Percentiles rank a stretch among this genome's conserved stretches.
Evolutionary conservation across 2,329 filamentous ascomycete species (phyloP).

Genomic region (Aspergillus texensis): DNA sequence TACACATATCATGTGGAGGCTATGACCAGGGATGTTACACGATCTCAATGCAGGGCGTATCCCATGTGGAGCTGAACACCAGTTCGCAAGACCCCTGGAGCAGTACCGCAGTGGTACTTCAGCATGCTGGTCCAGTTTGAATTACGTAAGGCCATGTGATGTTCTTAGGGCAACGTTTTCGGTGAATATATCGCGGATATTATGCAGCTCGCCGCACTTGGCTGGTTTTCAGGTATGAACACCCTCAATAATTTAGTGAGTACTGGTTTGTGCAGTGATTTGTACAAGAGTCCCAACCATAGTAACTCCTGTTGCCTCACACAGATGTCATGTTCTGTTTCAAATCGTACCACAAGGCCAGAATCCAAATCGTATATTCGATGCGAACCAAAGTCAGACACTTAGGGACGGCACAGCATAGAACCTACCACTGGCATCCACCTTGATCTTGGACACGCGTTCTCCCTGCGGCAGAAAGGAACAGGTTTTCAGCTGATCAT

Average conservation of each 20-base stretch:
- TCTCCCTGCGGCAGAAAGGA: background rate
- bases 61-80: background rate
- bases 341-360: no score
- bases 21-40: background rate
- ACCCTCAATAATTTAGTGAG: no score
- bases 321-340: no score
- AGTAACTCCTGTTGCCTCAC: no score
- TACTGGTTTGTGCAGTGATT: no score
- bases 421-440: background rate
- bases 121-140: no score
- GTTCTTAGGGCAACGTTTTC: background rate
- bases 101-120: background rate
- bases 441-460: background rate
- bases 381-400: no score
- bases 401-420: no score
- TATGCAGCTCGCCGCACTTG: no score
- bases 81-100: background rate
- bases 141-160: background rate
- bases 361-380: no score
- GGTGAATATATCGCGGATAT: background rate
- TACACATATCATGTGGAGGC: background rate
- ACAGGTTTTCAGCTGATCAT: background rate
- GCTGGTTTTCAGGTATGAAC: no score
- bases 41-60: background rate
- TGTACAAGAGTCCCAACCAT: no score